phyloP scores from a whole-genome alignment of 495 filamentous ascomycete genomes.

The Symbiotaphrina buchneri region DNA sequence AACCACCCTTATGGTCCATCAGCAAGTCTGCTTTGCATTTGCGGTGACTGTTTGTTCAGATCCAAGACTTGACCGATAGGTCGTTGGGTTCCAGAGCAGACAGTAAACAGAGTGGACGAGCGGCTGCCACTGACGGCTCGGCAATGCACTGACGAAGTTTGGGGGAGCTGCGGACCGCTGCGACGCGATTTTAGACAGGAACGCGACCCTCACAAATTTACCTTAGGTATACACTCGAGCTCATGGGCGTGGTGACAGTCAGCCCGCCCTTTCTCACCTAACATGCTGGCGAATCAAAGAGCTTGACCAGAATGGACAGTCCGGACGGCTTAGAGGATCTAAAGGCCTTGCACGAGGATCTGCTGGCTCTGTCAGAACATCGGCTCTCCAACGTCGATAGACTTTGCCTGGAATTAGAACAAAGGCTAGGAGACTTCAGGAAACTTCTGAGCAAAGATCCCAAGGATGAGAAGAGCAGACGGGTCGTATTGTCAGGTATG shows the following conservation, averaged over 20 bases:
- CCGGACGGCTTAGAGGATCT: constrained; percentile 40
- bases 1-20: neutral
- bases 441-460: constrained; percentile 52
- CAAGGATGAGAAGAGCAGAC: constrained; percentile 45
- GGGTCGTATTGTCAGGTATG: constrained; percentile 30
- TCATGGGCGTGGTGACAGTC: too few relatives aligned
- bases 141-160: too few relatives aligned
- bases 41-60: neutral
- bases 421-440: constrained; percentile 46
- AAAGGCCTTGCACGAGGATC: constrained; percentile 56
- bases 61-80: neutral
- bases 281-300: too few relatives aligned
- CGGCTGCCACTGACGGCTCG: too few relatives aligned
- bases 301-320: constrained; percentile 34
- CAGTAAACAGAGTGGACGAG: constrained; percentile 1
- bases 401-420: constrained; percentile 42
- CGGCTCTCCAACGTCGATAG: constrained; percentile 37
- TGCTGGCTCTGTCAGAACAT: constrained; percentile 39
- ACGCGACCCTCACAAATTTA: too few relatives aligned
- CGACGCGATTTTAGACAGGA: too few relatives aligned
- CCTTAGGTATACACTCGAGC: too few relatives aligned
- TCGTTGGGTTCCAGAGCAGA: neutral
- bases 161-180: too few relatives aligned
- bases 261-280: too few relatives aligned
- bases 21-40: neutral